Percentiles rank a stretch among this genome's conserved stretches.
Conservation (phyloP, 768 basidiomycete species). For the Leccinum arenicola region DNA sequence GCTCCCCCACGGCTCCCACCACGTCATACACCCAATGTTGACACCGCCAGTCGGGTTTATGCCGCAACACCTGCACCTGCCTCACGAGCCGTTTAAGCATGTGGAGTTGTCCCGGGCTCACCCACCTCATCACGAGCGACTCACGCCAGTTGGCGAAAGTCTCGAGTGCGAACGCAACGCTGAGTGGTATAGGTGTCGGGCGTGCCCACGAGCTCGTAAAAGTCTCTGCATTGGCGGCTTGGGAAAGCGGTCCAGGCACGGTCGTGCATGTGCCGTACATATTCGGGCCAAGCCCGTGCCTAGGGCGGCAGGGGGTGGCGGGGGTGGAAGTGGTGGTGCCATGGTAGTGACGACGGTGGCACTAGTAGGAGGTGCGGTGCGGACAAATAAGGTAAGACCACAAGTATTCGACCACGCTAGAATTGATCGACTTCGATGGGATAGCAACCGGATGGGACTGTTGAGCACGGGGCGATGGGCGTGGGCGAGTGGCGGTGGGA, state of each 20-base stretch:
- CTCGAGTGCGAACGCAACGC: slow-evolving; percentile 8
- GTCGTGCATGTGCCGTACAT: not conserved
- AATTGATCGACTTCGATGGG: slow-evolving; percentile 31
- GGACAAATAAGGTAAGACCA: slow-evolving; percentile 25
- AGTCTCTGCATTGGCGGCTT: slow-evolving; percentile 16
- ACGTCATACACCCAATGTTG: slow-evolving; percentile 30
- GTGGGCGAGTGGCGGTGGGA: not conserved
- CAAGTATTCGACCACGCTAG: slow-evolving; percentile 20
- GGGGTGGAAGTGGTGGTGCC: not conserved
- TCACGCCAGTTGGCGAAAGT: slow-evolving; percentile 25
- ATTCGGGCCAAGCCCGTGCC: not conserved
- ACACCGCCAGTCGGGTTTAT: slow-evolving; percentile 20
- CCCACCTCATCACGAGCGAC: slow-evolving; percentile 22
- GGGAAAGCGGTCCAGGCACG: not conserved
- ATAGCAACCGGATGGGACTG: slow-evolving; percentile 17
- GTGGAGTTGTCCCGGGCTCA: slow-evolving; percentile 9
- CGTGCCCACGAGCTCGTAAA: slow-evolving; percentile 28
- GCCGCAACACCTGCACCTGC: slow-evolving; percentile 20
- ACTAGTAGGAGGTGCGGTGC: slow-evolving; percentile 8
- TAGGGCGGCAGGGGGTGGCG: not conserved
- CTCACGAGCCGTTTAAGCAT: slow-evolving; percentile 16
- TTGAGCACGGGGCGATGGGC: slow-evolving; percentile 7
- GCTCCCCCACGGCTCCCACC: slow-evolving; percentile 2
- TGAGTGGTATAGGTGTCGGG: slow-evolving; percentile 23
- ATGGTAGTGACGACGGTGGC: not conserved